These are phyloP conservation scores for Solanum pinnatisectum DNA, from an alignment of 257 asterid species.

Conservation along the genomic window DNA sequence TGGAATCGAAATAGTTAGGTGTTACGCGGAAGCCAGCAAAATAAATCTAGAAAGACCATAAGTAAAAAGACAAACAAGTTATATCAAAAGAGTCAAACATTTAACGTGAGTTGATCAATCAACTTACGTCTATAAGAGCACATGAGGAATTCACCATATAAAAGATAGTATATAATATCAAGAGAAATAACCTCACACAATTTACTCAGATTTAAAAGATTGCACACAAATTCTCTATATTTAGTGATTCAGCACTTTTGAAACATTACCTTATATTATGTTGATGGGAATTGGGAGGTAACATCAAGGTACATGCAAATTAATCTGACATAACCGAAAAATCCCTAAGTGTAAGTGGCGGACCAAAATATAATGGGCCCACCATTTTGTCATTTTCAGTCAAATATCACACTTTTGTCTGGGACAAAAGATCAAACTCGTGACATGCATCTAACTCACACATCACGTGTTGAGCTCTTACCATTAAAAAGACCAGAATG, in stretches of 20 bases:
- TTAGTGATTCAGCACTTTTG: not conserved
- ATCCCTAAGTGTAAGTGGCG: not conserved
- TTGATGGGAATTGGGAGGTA: not conserved
- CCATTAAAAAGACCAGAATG: too few species aligned
- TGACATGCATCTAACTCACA: not conserved
- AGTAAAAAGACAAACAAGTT: too few species aligned
- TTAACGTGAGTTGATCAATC: not conserved
- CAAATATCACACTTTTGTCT: too few species aligned
- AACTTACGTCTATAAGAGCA: not conserved
- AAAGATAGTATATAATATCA: too few species aligned
- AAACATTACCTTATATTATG: not conserved
- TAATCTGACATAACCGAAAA: not conserved
- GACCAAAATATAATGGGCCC: not conserved
- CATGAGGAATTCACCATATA: not conserved
- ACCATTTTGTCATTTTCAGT: not conserved
- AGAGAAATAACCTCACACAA: too few species aligned
- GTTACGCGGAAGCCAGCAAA: not conserved
- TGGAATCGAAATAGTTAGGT: too few species aligned
- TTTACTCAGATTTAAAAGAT: too few species aligned
- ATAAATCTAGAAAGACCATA: fast-evolving
- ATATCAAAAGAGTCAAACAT: not conserved
- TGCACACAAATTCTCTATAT: not conserved
- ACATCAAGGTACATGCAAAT: not conserved
- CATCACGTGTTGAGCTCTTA: not conserved
- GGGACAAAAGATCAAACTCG: not conserved